These are phyloP conservation scores for Rubus parviflorus DNA, from an alignment of 306 rosid genomes.

Conservation along the genomic window DNA sequence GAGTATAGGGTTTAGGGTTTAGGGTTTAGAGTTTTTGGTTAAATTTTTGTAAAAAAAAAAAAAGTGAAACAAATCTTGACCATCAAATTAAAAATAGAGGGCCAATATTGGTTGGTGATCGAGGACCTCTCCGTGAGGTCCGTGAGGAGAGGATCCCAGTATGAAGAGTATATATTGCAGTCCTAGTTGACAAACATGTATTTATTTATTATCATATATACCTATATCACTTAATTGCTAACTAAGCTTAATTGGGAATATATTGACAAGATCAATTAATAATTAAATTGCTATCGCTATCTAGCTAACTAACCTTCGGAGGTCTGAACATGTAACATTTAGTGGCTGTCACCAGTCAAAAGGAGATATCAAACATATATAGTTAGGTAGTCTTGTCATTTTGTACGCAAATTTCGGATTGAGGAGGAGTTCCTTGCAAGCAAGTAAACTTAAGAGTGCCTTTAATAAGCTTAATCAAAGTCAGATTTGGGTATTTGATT, in stretches of 20 bases:
- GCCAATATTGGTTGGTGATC: no score
- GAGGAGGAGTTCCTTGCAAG: conserved; percentile 5
- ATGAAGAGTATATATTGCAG: no score
- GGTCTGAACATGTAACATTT: not conserved
- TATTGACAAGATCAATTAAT: not conserved
- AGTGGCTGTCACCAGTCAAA: conserved; percentile 1
- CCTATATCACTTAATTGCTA: not conserved
- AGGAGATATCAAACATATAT: not conserved
- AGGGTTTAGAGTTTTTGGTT: no score
- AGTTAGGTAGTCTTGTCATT: conserved; percentile 20
- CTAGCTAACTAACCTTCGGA: not conserved
- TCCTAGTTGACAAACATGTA: no score
- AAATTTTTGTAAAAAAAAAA: no score
- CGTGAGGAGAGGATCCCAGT: no score
- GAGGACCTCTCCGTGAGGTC: no score
- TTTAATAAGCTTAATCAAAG: not conserved
- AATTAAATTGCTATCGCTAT: not conserved
- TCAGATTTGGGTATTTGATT: no score
- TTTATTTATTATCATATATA: no score
- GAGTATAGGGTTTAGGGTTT: no score
- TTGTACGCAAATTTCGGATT: not conserved
- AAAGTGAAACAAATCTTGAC: no score
- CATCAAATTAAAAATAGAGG: no score
- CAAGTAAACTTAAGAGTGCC: not conserved
- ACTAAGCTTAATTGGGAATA: not conserved